Base-by-base conservation (phyloP, 2,329 filamentous ascomycete species). In the Tolypocladium tundrense region DNA sequence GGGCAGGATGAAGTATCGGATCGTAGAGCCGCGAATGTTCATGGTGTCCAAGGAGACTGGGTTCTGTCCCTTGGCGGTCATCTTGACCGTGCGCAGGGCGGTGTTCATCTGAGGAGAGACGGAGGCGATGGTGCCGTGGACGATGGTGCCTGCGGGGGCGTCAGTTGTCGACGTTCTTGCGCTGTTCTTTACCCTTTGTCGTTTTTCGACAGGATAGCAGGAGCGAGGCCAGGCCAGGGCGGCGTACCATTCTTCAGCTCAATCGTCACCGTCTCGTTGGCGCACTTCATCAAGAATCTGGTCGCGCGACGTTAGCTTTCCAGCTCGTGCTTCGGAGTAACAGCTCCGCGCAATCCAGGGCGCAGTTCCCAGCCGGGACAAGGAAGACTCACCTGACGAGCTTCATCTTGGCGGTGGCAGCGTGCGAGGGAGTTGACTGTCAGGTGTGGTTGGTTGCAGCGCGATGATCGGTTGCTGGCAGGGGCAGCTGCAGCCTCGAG, bases 61-160 rank as follows among this genome's bases (percentile, higher is more conserved):
- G 61, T 96, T 90, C 70, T 94, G 91, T 69, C 88, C 88, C 73
- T 88, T 90, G 64, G 87, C 81, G 3, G 93, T 97, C 91, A 97
- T 96, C 78, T 97, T 97, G 70, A 97, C 93, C 61, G 90, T 91
- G 70, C 92, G 91, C 60, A 99, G 85, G 54, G 92, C 88, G 58
- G 92, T 96, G 81, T 99, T 99, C 94, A 99, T 99, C 76, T 97
- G 90, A 13, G 95, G 94, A 8, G 92, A 94, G 68, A 99, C 92
- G 42, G 91, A 94, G 60, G 92, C 91, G 73, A 99, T 96, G 65
- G 94, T 97, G 77, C 94, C 94, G 74, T 96, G 90, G 66, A 97
- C 84, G 69, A 97, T 95, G 66, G 94, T 96, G 75, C 93, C 91
- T 95, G 68, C 37, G 16, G 41, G 53, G 42, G n/a, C 11, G 13